Base-by-base conservation (phyloP, 768 basidiomycete genomes). In the Atractiella rhizophila region DNA sequence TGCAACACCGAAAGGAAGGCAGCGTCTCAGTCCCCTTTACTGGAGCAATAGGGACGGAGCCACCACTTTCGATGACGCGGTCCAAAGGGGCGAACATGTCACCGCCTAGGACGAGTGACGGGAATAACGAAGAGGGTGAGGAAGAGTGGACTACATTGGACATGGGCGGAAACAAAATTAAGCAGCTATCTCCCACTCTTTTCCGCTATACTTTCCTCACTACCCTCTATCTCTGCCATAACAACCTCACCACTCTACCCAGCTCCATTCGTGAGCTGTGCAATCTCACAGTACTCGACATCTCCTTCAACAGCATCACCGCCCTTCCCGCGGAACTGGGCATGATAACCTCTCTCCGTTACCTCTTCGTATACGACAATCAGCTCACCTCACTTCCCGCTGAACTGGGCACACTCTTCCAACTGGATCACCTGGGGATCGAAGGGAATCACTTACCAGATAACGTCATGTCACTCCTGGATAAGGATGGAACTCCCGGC, bases 191-290 rank as follows among this genome's bases (percentile, higher is more conserved):
- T 27, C 62, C 72, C 5, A 75, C 76, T 44, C 58, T 83, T 35
- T 66, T 83, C 52, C 63, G 71, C 7, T 94, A 88, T 64, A 70
- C 71, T n/a, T 91, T 85, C 66, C 74, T 98, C 44, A 76, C 76
- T 50, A 76, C 74, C 47, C 74, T 98, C 36, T 94, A 86, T 62
- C 77, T 98, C 57, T 94, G 94, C 51, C 88, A 96, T 64, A 98
- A 98, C 54, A 64, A 70, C 20, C 66, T 98, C 34, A 62, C 72
- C 8, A 58, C 68, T 46, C 61, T 98, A 26, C 83, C 88, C 4
- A 68, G 76, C 16, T 70, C 77, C 58, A 81, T 98, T 40, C 63
- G 77, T 35, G 74, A 69, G 50, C 68, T 98, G 43, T 71, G 74
- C 29, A 75, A 85, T 56, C 66, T 98, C 28, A 77, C 81, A 50